Conservation (phyloP, 768 basidiomycete genomes). For the Lyophyllum decastes region DNA sequence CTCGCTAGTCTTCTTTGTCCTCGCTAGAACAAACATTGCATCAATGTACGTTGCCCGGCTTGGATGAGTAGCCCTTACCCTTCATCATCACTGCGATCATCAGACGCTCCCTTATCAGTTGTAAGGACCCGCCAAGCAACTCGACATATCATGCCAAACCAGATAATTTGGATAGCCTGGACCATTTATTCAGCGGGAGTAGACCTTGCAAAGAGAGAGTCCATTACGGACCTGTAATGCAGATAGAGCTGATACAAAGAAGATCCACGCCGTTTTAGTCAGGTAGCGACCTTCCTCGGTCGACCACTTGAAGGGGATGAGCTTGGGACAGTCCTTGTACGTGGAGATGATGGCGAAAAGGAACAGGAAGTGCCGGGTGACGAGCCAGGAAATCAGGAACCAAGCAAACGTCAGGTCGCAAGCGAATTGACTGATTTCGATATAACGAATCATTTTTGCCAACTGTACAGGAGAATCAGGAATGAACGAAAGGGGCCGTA, state of each 20-base stretch:
- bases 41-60: constrained; percentile 6
- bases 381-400: constrained; percentile 89
- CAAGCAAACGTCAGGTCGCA: constrained; percentile 77
- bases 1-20: constrained; percentile 32
- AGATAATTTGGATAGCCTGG: constrained; percentile 74
- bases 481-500: background rate
- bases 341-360: constrained; percentile 65
- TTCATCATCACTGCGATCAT: constrained; percentile 86
- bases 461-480: constrained; percentile 44
- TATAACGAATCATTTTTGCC: constrained; percentile 93
- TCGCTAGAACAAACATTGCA: constrained; percentile 21
- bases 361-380: constrained; percentile 88
- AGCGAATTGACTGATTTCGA: constrained; percentile 56
- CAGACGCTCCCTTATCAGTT: constrained; percentile 74
- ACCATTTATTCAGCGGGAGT: constrained; percentile 13
- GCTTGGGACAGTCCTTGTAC: constrained; percentile 47
- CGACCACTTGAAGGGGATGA: constrained; percentile 60
- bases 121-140: constrained; percentile 81
- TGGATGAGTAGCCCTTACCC: constrained; percentile 33
- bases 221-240: constrained; percentile 58
- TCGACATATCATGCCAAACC: constrained; percentile 86
- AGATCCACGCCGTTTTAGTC: constrained; percentile 40
- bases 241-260: constrained; percentile 58
- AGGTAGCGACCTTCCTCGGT: constrained; percentile 58
- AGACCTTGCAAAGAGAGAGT: background rate